Evolutionary conservation across 2,329 filamentous ascomycete species (phyloP), one percentile per base, ranked within the genome.

Genomic region (Emmonsiellopsis sp.): DNA sequence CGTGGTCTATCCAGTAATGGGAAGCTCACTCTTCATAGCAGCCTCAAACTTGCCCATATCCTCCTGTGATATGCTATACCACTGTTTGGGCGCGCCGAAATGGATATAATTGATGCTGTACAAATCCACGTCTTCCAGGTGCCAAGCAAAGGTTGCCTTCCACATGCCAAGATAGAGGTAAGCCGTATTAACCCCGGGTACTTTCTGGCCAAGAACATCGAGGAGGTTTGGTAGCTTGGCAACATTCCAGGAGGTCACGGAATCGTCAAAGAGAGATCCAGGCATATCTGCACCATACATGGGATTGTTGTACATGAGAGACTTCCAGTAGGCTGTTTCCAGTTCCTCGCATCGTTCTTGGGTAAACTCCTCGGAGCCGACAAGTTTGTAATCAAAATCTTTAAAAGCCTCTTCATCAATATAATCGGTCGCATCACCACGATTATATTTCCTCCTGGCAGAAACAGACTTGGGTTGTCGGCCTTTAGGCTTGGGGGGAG

Each of bases 81-180:
- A 98, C 69, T 98, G 93, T 72, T 98, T 98, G 0, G 93, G 93
- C 1, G 93, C 93, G 52, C 93, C 93, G 68, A 98, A 98, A 66
- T 98, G 93, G 55, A 98, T 90, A 69, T 96, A 98, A 74, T 98
- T 98, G 79, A 98, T 98, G 69, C 91, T 97, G 82, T 98, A 98
- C 4, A 98, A 81, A 73, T 98, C 93, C 42, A 98, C 92, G 67
- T 98, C 93, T 68, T 98, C 93, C 51, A 98, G 75, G 79, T 98
- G 93, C 93, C 93, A 98, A 7, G 93, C 93, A 68, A 98, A 98
- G 0, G 93, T 97, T 10, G 93, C 92, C 71, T 97, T 97, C 93
- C 93, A 98, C 93, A 98, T 98, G 43, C 93, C 93, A 55, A 98
- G 79, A 66, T 98, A 98, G 1, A 98, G 81, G 66, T 98, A 98